Conservation (phyloP, 208 protist species). For the Naegleria gruberi region DNA sequence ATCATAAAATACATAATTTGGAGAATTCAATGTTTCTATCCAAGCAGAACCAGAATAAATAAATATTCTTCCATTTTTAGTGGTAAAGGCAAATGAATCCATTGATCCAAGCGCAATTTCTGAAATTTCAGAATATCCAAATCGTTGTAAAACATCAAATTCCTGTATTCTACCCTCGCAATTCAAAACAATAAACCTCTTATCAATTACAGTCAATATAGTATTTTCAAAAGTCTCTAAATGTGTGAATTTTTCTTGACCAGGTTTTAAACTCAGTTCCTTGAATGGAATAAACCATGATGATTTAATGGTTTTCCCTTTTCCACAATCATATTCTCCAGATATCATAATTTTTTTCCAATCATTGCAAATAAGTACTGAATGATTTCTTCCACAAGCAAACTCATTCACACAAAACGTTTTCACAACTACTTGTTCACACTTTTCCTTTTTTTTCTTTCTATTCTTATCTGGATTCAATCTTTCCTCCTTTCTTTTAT, state of each 20-base stretch:
- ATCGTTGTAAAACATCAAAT: not conserved
- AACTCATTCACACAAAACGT: not conserved
- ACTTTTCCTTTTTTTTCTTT: not conserved
- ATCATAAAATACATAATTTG: not conserved
- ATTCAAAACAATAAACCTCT: not conserved
- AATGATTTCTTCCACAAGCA: not conserved
- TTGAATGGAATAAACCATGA: not conserved
- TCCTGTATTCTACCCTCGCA: not conserved
- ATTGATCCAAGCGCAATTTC: not conserved
- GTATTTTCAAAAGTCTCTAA: not conserved
- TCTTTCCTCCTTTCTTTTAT: not conserved
- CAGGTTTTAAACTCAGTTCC: not conserved
- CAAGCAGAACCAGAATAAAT: not conserved
- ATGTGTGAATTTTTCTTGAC: not conserved
- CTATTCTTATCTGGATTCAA: not conserved
- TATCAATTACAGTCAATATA: not conserved
- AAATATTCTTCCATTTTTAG: not conserved
- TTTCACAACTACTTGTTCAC: not conserved
- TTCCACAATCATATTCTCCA: not conserved
- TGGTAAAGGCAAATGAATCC: not conserved
- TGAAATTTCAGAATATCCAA: not conserved
- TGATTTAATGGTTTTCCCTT: not conserved
- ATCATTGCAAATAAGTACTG: not conserved
- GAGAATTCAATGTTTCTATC: not conserved
- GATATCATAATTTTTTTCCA: not conserved